These are phyloP conservation scores for Diaporthe ilicicola DNA, from an alignment of 2,329 filamentous ascomycete genomes.

Conservation along the genomic window DNA sequence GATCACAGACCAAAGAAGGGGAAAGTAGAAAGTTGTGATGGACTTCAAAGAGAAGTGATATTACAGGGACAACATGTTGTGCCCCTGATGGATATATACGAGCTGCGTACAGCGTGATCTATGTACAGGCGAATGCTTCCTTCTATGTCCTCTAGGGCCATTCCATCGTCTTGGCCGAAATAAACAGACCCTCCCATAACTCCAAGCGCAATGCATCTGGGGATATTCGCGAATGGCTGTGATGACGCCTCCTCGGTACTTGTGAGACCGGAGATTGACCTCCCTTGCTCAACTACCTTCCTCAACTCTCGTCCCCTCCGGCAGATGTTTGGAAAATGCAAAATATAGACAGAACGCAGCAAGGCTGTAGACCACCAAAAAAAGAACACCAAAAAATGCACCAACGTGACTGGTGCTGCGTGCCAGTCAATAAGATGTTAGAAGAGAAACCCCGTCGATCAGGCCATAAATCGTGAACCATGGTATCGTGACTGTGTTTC, in stretches of 20 bases:
- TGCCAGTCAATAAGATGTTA: background rate
- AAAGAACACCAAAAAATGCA: slow-evolving; percentile 26
- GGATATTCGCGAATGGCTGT: slow-evolving; percentile 23
- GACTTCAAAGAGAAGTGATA: slow-evolving; percentile 22
- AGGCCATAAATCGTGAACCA: slow-evolving; percentile 30
- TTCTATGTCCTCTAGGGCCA: slow-evolving; percentile 20
- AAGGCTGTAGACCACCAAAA: slow-evolving; percentile 18
- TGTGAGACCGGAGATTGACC: slow-evolving; percentile 8
- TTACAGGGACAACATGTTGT: slow-evolving; percentile 13
- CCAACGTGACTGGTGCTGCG: slow-evolving; percentile 19
- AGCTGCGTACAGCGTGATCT: slow-evolving; percentile 11
- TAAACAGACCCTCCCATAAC: slow-evolving; percentile 22
- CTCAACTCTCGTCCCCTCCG: background rate
- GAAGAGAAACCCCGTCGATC: slow-evolving; percentile 12
- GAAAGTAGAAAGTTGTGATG: background rate
- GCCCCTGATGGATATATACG: slow-evolving; percentile 21
- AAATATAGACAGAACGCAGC: slow-evolving; percentile 26
- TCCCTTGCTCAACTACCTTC: background rate
- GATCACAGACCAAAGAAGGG: background rate
- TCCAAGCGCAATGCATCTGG: slow-evolving; percentile 26
- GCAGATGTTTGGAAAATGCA: slow-evolving; percentile 14
- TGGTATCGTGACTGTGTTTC: slow-evolving; percentile 28
- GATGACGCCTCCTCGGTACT: slow-evolving; percentile 1
- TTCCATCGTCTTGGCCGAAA: background rate
- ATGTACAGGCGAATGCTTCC: slow-evolving; percentile 17